A percentile compares a stretch with the other conserved stretches of the same genome.
These are phyloP conservation scores for Voacanga thouarsii DNA, from an alignment of 257 asterid genomes.

Conservation along the genomic window DNA sequence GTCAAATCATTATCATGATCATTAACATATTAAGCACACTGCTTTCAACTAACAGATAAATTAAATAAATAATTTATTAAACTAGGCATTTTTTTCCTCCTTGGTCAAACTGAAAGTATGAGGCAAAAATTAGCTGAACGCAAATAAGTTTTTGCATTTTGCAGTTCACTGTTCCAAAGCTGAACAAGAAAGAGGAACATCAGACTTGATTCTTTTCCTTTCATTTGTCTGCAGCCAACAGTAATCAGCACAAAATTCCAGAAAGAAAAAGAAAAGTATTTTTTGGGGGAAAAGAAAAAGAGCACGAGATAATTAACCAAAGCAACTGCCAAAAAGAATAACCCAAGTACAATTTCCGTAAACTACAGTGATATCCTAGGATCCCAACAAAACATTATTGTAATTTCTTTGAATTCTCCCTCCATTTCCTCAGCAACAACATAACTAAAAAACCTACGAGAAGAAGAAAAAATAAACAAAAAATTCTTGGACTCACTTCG, in stretches of 20 bases:
- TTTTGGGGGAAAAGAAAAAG: slow-evolving; percentile 1
- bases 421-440: slow-evolving; percentile 8
- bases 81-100: slow-evolving; percentile 6
- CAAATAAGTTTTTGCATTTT: slow-evolving; percentile 25
- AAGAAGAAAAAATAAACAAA: slow-evolving; percentile 2
- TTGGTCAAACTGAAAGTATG: slow-evolving; percentile 29
- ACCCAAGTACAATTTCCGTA: slow-evolving; percentile 3
- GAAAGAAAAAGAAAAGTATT: slow-evolving; percentile 17
- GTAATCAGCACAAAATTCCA: slow-evolving; percentile 40
- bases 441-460: background rate
- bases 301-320: slow-evolving; percentile 11
- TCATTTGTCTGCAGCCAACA: slow-evolving; percentile 11
- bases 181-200: slow-evolving; percentile 18
- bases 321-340: slow-evolving; percentile 24
- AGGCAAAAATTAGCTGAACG: slow-evolving; percentile 25
- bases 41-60: slow-evolving; percentile 17
- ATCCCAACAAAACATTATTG: slow-evolving; percentile 15
- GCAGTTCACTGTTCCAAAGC: slow-evolving; percentile 23
- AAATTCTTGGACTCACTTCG: slow-evolving; percentile 56
- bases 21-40: slow-evolving; percentile 15
- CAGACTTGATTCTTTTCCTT: slow-evolving; percentile 23
- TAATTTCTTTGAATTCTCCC: background rate
- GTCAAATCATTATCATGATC: slow-evolving; percentile 42
- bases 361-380: slow-evolving; percentile 7
- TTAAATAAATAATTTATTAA: slow-evolving; percentile 14